Base-by-base conservation (phyloP, 441 rosid genomes). In the Brassica hybrid region DNA sequence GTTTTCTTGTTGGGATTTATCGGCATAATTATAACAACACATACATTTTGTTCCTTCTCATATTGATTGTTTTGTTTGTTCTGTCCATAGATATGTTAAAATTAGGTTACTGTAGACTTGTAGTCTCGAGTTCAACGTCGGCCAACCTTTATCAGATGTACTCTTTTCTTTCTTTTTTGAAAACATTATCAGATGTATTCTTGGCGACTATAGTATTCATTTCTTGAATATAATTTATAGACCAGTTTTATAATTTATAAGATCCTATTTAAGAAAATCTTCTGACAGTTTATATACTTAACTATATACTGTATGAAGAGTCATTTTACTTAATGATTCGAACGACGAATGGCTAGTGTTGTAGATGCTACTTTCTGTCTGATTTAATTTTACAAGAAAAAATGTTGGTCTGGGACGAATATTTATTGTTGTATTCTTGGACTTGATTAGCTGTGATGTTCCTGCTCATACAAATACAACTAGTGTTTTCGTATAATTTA, bases 381-480 rank as follows among this genome's bases (percentile, higher is more conserved):
- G 72, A 43, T 25, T 8, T 36, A 54, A 43, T 64, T 23, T 43
- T 54, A 16, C 58, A 52, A 52, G 58, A 52, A 50, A 48, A 6
- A 56, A 54, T 52, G 21, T 54, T 30, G 64, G 27, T 62, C 11
- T 17, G 70, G 7, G 21, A 27, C 56, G 6, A 58, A 48, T 66
- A 59, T 59, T 65, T 30, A 32, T 11, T 64, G 71, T 17, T 76
- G 36, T 52, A 13, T 27, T 64, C 48, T 56, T 8, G 17, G 36
- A 70, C 71, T 76, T 76, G 60, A 65, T 71, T 18, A 71, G 76
- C 76, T 77, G 76, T 71, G 76, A 71, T 77, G 80, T 77, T 71
- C 67, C 72, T 41, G 45, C 36, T 52, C 34, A 13, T 36, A 34
- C 23, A 16, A 27, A 50, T 50, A 50, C 56, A 50, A n/a, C 56